Conservation (phyloP, 164 flowering plant genomes). For the Malania oleifera region DNA sequence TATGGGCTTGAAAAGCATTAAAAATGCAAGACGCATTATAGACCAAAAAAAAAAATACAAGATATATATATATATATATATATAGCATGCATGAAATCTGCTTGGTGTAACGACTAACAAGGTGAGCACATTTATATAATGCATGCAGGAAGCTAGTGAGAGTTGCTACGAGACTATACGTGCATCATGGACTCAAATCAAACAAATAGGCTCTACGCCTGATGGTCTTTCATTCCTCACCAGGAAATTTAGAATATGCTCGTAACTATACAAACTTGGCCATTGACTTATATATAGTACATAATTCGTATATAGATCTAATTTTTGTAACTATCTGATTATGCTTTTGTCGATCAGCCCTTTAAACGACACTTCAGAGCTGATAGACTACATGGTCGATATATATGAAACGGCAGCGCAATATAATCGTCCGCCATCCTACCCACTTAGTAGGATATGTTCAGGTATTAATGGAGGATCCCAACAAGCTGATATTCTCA, state of each 20-base stretch:
- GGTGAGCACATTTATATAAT: too few species aligned
- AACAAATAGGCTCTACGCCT: slow-evolving; percentile 19
- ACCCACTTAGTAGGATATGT: slow-evolving; percentile 14
- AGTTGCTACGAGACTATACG: slow-evolving; percentile 33
- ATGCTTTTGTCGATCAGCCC: slow-evolving; percentile 5
- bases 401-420: slow-evolving; percentile 20
- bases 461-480: slow-evolving; percentile 19
- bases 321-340: background rate
- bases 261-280: slow-evolving; percentile 8
- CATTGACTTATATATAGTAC: background rate
- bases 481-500: slow-evolving; percentile 11
- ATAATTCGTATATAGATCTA: background rate
- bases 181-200: slow-evolving; percentile 35
- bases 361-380: slow-evolving; percentile 4
- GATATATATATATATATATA: too few species aligned
- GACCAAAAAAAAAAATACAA: too few species aligned
- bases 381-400: slow-evolving; percentile 12
- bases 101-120: too few species aligned
- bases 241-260: slow-evolving; percentile 33
- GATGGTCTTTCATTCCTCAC: slow-evolving; percentile 28
- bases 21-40: too few species aligned
- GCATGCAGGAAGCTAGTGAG: slow-evolving; percentile 30
- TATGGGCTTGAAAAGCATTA: too few species aligned
- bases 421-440: slow-evolving; percentile 17
- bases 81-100: too few species aligned